These are phyloP conservation scores for Bromus sterilis DNA, from an alignment of 176 grass and related monocot species.

Conservation along the genomic window DNA sequence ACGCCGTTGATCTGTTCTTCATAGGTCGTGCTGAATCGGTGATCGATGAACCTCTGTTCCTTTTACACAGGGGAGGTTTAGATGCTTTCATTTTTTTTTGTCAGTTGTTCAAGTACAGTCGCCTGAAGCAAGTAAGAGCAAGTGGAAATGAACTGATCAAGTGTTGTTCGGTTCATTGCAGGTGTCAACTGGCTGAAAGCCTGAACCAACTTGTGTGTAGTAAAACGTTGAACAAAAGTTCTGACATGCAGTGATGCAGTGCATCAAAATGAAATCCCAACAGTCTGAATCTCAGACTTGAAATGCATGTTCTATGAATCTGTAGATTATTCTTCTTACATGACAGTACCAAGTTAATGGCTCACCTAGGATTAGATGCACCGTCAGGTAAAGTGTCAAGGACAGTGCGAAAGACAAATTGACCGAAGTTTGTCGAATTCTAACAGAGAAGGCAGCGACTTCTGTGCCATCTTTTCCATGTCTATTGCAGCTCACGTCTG, in stretches of 20 bases:
- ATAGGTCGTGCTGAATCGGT: background rate
- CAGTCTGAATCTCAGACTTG: background rate
- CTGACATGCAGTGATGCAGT: background rate
- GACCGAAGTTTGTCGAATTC: background rate
- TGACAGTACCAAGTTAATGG: background rate
- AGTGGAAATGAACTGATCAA: background rate
- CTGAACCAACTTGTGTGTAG: background rate
- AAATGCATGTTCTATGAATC: background rate
- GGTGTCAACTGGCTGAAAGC: background rate
- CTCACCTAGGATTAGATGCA: background rate
- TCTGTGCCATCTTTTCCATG: background rate
- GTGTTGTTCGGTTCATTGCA: background rate
- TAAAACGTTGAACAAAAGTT: background rate
- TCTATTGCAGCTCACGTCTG: background rate
- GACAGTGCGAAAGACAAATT: conserved; percentile 2
- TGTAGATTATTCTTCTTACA: background rate
- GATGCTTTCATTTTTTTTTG: background rate
- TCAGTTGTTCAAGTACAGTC: background rate
- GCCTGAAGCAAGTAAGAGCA: background rate
- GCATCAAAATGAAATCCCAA: background rate
- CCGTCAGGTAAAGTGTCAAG: background rate
- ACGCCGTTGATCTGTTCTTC: conserved; percentile 45
- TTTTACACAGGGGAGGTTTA: background rate
- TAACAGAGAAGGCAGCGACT: background rate
- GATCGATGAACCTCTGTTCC: background rate